Evolutionary conservation across 148 eudicot species (phyloP).

Genomic region (Chenopodium album): DNA sequence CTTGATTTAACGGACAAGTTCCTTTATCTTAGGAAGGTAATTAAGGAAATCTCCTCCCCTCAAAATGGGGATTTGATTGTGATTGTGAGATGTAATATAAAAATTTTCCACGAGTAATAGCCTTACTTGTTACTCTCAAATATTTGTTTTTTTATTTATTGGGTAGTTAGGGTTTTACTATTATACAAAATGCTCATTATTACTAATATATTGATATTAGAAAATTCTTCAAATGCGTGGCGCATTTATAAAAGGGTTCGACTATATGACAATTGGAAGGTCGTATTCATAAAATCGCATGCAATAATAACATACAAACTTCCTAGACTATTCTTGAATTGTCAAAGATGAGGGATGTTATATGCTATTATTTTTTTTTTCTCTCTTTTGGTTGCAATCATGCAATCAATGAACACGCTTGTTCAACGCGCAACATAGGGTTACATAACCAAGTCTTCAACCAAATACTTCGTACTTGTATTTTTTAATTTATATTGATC

Average conservation of each 20-base stretch:
- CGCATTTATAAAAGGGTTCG: background rate
- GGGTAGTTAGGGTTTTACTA: no score
- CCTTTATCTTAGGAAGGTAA: no score
- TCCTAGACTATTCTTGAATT: constrained; percentile 2
- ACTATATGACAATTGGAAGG: background rate
- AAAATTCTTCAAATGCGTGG: background rate
- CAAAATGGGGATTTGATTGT: no score
- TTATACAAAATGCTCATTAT: no score
- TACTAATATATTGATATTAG: no score
- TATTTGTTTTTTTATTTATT: no score
- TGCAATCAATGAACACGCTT: background rate
- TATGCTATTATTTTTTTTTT: background rate
- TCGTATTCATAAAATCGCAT: background rate
- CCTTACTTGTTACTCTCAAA: no score
- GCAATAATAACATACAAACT: background rate
- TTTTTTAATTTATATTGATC: background rate
- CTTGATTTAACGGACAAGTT: no score
- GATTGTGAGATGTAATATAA: no score
- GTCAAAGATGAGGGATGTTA: background rate
- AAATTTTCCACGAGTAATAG: no score
- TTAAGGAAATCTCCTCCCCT: no score
- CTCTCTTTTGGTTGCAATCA: background rate
- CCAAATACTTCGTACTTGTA: background rate
- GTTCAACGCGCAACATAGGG: background rate
- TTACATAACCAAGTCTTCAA: background rate